A percentile compares a stretch with the other conserved stretches of the same genome.
Evolutionary conservation across 202 grass and related monocot species (phyloP).

Genomic region (Zizania palustris): DNA sequence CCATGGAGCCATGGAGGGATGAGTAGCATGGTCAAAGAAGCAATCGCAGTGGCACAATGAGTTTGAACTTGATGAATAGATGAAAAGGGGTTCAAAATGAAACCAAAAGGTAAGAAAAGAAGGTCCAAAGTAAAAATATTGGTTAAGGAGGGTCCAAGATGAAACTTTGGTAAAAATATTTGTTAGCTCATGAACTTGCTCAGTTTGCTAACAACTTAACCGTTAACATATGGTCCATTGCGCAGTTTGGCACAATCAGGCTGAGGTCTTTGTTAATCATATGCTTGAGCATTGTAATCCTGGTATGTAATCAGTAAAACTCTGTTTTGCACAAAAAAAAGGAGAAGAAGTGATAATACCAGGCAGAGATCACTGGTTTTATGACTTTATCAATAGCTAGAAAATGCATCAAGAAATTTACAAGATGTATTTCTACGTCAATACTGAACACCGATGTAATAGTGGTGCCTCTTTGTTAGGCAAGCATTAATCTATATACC

Average conservation of each 20-base stretch:
- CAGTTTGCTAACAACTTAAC: background rate
- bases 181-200: background rate
- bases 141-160: too few species aligned
- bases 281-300: background rate
- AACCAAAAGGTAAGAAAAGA: too few species aligned
- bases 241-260: background rate
- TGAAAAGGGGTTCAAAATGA: too few species aligned
- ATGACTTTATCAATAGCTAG: background rate
- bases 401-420: background rate
- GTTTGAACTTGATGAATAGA: too few species aligned
- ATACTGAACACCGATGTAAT: background rate
- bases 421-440: background rate
- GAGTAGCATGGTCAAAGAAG: too few species aligned
- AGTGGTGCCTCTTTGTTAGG: background rate
- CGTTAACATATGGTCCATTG: background rate
- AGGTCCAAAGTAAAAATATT: too few species aligned
- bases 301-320: background rate
- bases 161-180: background rate
- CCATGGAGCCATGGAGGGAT: too few species aligned
- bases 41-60: too few species aligned
- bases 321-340: background rate
- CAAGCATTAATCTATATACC: background rate
- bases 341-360: background rate
- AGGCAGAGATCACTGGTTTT: background rate
- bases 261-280: background rate